A percentile compares a stretch with the other conserved stretches of the same genome.
phyloP scores from a whole-genome alignment of 352 stramenopile species.

The Pythium biforme region DNA sequence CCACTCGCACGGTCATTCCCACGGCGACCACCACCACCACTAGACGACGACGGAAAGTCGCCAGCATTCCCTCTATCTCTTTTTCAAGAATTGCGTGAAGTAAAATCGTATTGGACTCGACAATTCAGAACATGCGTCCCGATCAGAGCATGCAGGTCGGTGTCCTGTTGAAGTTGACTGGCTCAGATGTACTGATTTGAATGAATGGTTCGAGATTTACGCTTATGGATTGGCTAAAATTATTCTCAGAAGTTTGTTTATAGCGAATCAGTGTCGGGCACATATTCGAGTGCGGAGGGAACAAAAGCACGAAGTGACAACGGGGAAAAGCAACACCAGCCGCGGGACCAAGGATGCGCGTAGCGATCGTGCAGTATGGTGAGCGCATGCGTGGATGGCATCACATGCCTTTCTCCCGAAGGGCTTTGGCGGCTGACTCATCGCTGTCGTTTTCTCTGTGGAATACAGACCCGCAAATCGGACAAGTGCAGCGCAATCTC shows the following conservation, averaged over 20 bases:
- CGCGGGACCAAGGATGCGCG: conserved; percentile 37
- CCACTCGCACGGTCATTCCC: conserved; percentile 17
- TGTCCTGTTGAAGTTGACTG: conserved; percentile 3
- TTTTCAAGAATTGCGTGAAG: background rate
- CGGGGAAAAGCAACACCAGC: too few species aligned
- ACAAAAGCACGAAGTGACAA: background rate
- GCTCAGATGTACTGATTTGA: background rate
- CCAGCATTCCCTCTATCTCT: background rate
- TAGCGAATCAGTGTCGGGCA: background rate
- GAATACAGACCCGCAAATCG: conserved; percentile 59
- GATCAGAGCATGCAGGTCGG: too few species aligned
- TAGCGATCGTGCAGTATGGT: conserved; percentile 84
- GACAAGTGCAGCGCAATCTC: conserved; percentile 69
- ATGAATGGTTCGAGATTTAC: background rate
- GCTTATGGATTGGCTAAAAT: background rate
- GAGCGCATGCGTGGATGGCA: conserved; percentile 4
- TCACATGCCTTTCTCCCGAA: too few species aligned
- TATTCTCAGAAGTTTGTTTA: background rate
- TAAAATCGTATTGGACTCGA: background rate
- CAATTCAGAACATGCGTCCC: too few species aligned
- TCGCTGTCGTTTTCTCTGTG: background rate
- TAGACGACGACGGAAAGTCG: background rate
- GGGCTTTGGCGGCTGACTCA: background rate
- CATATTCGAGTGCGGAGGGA: background rate
- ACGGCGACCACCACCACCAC: conserved; percentile 21